phyloP scores from a whole-genome alignment of 140 eudicot species.

The Cichorium intybus region DNA sequence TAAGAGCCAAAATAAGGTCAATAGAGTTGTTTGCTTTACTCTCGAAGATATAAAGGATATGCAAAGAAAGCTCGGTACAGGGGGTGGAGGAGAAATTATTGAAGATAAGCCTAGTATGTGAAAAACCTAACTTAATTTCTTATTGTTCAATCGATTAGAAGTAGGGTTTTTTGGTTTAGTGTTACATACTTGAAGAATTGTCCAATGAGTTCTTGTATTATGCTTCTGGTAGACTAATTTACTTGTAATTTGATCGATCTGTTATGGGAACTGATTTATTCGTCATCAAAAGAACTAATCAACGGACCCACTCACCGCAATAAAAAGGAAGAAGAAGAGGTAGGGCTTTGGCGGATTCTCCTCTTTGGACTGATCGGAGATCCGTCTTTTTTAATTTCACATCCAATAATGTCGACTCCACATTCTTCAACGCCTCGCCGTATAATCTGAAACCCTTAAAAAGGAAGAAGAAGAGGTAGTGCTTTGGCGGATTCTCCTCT shows the following conservation, averaged over 20 bases:
- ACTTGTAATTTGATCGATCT: slow-evolving; percentile 6
- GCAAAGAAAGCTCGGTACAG: slow-evolving; percentile 37
- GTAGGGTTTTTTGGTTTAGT: background rate
- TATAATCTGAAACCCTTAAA: no score
- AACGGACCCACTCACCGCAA: no score
- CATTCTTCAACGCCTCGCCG: no score
- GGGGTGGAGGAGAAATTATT: slow-evolving; percentile 36
- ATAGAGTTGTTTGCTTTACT: slow-evolving; percentile 47
- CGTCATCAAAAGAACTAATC: no score
- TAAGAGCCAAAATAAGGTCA: slow-evolving; percentile 29
- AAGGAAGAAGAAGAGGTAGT: no score
- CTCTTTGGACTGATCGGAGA: no score
- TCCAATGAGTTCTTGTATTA: background rate
- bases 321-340: no score
- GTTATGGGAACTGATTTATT: no score
- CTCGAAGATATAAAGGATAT: slow-evolving; percentile 53
- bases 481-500: no score
- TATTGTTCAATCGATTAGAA: background rate
- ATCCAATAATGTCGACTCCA: no score
- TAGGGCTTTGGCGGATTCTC: no score
- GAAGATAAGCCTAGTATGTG: slow-evolving; percentile 50
- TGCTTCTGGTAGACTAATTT: slow-evolving; percentile 2
- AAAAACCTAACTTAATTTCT: background rate
- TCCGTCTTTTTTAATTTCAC: no score
- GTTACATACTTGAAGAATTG: background rate